Evolutionary conservation across 2,329 filamentous ascomycete species (phyloP), one percentile per base, ranked within the genome.

Genomic region (Colletotrichum sp.): DNA sequence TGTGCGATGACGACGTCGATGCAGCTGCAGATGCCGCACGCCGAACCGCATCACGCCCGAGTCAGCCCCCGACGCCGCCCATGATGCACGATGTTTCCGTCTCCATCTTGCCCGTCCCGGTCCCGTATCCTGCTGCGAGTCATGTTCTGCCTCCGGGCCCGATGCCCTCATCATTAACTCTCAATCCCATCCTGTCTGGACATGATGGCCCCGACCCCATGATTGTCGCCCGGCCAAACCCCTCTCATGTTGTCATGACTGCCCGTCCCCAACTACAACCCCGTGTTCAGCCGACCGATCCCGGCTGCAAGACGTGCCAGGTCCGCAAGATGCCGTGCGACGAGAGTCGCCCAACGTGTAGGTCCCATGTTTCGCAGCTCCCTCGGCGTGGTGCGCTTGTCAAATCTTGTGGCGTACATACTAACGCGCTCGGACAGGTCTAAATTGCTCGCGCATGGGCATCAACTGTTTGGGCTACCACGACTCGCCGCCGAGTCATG

Each of bases 281-380:
- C 44, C 74, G 67, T 28, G 39, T 59, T 16, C 74, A 74, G 36
- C 74, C 64, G 19, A 44, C 59, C 1, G 70, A 76, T 13, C 74
- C 74, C 15, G 74, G 74, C 70, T 76, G 74, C 57, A 76, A 76
- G 28, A 76, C 74, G 12, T 76, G 74, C 32, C 74, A 76, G 11
- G 72, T 76, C 25, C 74, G 74, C 70, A 76, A 76, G 59, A 76
- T 76, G 74, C 74, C 74, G 22, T 76, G 74, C 32, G 74, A 76
- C 30, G 74, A 76, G 59, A 71, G 74, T 6, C 70, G 74, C n/a
- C 74, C 74, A 25, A 65, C 74, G 15, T 76, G 74, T 76, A 48
- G 73, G 74, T 68, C 19, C 55, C 28, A 59, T 28, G 25, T 22
- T 36, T n/a, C 25, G 44, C 39, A 25, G 16, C 27, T 16, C n/a